Percentiles rank a stretch among this genome's conserved stretches.
Conservation (phyloP, 2,329 filamentous ascomycete genomes). For the Claviceps fusiformis region DNA sequence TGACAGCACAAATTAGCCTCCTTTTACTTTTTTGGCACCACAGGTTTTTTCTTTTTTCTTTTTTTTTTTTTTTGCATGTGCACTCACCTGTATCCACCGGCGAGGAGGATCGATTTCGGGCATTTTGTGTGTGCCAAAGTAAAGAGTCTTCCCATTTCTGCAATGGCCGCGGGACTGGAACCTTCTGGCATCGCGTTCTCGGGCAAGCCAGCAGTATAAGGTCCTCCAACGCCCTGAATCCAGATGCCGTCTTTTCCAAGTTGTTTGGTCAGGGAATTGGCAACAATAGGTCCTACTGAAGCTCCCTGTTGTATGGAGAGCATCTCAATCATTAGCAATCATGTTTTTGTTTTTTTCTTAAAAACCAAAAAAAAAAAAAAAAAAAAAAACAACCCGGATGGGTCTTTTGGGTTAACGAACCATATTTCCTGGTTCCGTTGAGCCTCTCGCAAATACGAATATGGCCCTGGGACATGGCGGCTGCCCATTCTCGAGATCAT, state of each 20-base stretch:
- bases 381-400: neutral
- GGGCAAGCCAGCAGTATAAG: slow-evolving; percentile 22
- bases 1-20: neutral
- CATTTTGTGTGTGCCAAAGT: slow-evolving; percentile 27
- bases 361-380: too few relatives aligned
- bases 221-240: slow-evolving; percentile 30
- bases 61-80: too few relatives aligned
- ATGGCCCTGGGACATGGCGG: slow-evolving; percentile 22
- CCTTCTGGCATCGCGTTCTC: slow-evolving; percentile 25
- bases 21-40: neutral
- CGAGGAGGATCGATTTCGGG: slow-evolving; percentile 27
- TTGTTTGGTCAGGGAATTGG: slow-evolving; percentile 14
- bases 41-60: too few relatives aligned
- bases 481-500: slow-evolving; percentile 16
- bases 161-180: slow-evolving; percentile 23
- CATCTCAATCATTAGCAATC: too few relatives aligned
- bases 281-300: slow-evolving; percentile 15
- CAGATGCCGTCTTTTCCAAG: slow-evolving; percentile 18
- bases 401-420: slow-evolving; percentile 13
- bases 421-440: slow-evolving; percentile 26
- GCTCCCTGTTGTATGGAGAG: neutral
- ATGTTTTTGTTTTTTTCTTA: too few relatives aligned
- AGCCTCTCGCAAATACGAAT: slow-evolving; percentile 27
- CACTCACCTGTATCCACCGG: slow-evolving; percentile 23
- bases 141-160: slow-evolving; percentile 27